These are phyloP conservation scores for Mycena crocata DNA, from an alignment of 768 basidiomycete species.

Conservation along the genomic window DNA sequence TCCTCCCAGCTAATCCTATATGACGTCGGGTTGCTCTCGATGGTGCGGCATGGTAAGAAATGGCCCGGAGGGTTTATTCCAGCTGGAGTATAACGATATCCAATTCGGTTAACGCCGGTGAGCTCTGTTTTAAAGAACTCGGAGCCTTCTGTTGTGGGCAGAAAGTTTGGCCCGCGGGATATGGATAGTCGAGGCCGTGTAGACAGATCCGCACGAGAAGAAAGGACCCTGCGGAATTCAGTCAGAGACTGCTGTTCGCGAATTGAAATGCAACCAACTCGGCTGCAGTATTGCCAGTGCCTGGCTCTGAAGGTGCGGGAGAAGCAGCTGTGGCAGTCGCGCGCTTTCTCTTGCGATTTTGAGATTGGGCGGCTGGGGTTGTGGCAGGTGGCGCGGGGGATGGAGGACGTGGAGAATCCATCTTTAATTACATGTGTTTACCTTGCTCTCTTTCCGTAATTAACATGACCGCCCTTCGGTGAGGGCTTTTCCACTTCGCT, in stretches of 20 bases:
- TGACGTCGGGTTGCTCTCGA: slow-evolving; percentile 78
- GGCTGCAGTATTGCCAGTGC: slow-evolving; percentile 48
- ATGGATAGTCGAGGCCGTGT: slow-evolving; percentile 77
- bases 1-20: slow-evolving; percentile 93
- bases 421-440: slow-evolving; percentile 21
- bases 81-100: slow-evolving; percentile 84
- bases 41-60: slow-evolving; percentile 76
- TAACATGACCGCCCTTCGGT: slow-evolving; percentile 56
- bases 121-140: slow-evolving; percentile 77
- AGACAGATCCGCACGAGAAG: slow-evolving; percentile 75
- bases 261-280: slow-evolving; percentile 45
- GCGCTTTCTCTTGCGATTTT: slow-evolving; percentile 69
- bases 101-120: slow-evolving; percentile 78
- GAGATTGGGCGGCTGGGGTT: slow-evolving; percentile 37
- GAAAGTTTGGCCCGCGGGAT: slow-evolving; percentile 79
- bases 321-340: slow-evolving; percentile 61
- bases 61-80: slow-evolving; percentile 74
- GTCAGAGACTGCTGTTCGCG: slow-evolving; percentile 13
- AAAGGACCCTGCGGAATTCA: slow-evolving; percentile 57
- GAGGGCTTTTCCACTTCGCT: slow-evolving; percentile 31
- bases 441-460: slow-evolving; percentile 11
- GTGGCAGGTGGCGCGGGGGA: slow-evolving; percentile 11
- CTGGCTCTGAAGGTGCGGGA: slow-evolving; percentile 69
- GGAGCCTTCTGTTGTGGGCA: slow-evolving; percentile 66
- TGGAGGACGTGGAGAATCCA: slow-evolving; percentile 17